Conservation (phyloP, 345 rosid genomes). For the Garcia nutans region DNA sequence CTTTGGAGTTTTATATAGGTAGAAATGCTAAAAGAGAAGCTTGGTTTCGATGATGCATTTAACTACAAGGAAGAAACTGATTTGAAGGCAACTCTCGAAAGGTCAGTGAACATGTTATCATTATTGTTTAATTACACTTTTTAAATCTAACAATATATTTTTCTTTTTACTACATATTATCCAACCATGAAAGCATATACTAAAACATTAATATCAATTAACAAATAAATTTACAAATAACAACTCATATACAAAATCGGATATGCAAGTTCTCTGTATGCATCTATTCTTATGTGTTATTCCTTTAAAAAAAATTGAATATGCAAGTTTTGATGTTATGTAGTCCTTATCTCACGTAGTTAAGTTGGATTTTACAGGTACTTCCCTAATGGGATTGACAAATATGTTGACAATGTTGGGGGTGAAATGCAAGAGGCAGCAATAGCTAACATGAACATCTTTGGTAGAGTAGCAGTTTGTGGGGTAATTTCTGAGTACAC, state of each 20-base stretch:
- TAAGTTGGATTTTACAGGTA: conserved; percentile 25
- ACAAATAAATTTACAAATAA: no score
- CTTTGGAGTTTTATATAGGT: conserved; percentile 26
- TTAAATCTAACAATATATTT: no score
- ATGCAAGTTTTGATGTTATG: no score
- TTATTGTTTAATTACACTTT: no score
- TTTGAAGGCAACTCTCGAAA: conserved; percentile 37
- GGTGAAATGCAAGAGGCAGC: conserved; percentile 56
- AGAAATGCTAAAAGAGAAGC: conserved; percentile 47
- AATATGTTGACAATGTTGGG: conserved; percentile 65
- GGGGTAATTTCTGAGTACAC: conserved; percentile 55
- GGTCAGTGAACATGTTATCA: conserved; percentile 19
- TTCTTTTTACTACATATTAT: no score
- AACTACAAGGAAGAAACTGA: conserved; percentile 52
- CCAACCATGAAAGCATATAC: no score
- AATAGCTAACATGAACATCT: conserved; percentile 42
- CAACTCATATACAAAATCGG: no score
- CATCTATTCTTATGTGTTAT: no score
- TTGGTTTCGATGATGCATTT: conserved; percentile 56
- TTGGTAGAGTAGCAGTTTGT: conserved; percentile 50
- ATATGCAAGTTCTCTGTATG: no score
- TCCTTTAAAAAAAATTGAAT: no score
- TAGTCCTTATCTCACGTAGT: no score
- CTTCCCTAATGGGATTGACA: conserved; percentile 56
- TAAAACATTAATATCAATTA: no score